Conservation (phyloP, 805 yeast genomes). For the Wickerhamiella allomyrinae region DNA sequence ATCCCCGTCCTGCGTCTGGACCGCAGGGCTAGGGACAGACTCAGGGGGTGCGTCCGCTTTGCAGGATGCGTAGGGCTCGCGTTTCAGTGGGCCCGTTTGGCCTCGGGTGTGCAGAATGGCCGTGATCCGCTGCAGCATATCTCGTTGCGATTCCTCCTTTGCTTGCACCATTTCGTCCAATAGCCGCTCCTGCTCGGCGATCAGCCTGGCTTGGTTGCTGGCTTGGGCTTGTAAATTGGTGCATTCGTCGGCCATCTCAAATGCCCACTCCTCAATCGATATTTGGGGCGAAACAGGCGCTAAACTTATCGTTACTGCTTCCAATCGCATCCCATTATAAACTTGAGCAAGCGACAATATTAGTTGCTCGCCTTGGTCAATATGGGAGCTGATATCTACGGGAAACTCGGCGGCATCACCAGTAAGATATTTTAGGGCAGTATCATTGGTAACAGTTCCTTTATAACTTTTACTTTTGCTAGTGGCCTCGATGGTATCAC, state of each 20-base stretch:
- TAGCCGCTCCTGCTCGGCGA: not conserved
- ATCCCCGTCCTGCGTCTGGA: too few relatives aligned
- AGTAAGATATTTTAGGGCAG: not conserved
- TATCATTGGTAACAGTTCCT: not conserved
- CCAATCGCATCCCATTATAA: not conserved
- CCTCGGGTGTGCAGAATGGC: constrained; percentile 11
- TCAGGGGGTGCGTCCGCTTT: too few relatives aligned
- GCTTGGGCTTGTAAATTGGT: not conserved
- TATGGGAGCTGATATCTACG: not conserved
- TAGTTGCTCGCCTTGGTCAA: not conserved
- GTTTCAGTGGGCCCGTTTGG: too few relatives aligned
- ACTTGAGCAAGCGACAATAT: not conserved
- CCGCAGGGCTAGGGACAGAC: too few relatives aligned
- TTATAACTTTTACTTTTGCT: not conserved
- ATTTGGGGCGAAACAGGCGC: not conserved
- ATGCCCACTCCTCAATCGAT: not conserved
- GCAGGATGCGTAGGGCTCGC: too few relatives aligned
- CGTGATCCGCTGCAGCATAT: constrained; percentile 8
- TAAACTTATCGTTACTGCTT: not conserved
- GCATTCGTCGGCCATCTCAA: not conserved
- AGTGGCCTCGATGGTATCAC: not conserved
- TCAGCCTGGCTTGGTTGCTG: not conserved
- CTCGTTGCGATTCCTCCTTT: constrained; percentile 9
- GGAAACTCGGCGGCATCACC: not conserved
- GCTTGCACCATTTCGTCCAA: constrained; percentile 12